These are phyloP conservation scores for Patellifolia procumbens DNA, from an alignment of 179 eudicot species.

Conservation along the genomic window DNA sequence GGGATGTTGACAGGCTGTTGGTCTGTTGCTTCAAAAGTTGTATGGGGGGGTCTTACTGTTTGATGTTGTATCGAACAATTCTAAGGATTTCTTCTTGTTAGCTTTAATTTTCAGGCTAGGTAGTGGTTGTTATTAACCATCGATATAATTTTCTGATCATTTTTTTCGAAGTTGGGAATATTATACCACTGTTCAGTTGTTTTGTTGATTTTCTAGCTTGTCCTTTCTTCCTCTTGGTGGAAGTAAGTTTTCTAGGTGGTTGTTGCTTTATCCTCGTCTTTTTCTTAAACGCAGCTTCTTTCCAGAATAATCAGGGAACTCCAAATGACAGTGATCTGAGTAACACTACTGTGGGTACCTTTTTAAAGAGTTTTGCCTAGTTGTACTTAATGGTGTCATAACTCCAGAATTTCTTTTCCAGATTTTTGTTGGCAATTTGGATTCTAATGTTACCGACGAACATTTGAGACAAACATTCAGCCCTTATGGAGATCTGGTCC, in stretches of 20 bases:
- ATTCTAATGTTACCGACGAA: slow-evolving; percentile 75
- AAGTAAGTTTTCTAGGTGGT: background rate
- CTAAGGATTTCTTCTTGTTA: no score
- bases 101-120: no score
- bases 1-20: background rate
- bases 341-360: slow-evolving; percentile 86
- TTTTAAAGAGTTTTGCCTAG: slow-evolving; percentile 1
- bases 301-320: slow-evolving; percentile 66
- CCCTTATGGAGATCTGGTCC: slow-evolving; percentile 73
- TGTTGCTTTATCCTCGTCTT: slow-evolving; percentile 18
- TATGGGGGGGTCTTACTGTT: background rate
- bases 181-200: background rate
- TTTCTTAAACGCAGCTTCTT: slow-evolving; percentile 62
- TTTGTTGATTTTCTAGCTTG: background rate
- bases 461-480: slow-evolving; percentile 76
- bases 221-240: background rate
- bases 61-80: background rate
- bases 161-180: background rate
- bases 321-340: slow-evolving; percentile 81
- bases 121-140: no score
- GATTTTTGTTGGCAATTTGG: slow-evolving; percentile 96
- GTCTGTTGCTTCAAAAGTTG: no score
- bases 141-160: background rate
- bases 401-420: slow-evolving; percentile 30
- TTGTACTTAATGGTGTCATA: background rate